phyloP scores from a whole-genome alignment of 2,329 filamentous ascomycete genomes.

The Trichoderma polysporum region DNA sequence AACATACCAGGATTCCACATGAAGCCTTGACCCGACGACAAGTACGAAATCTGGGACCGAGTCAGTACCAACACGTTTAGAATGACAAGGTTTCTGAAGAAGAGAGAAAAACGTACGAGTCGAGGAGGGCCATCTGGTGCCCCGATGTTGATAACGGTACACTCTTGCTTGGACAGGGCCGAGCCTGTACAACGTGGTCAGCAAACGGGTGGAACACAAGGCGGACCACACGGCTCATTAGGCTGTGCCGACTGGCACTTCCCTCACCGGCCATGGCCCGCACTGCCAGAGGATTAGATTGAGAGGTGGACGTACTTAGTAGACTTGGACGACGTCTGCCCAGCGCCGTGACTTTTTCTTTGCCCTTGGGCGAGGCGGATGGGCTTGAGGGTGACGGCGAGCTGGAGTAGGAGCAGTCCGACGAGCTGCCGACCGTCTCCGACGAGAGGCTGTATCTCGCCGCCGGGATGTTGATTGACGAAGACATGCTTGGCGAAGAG shows the following conservation, averaged over 20 bases:
- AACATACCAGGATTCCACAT: constrained; percentile 73
- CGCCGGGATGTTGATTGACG: constrained; percentile 67
- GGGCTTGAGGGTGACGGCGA: constrained; percentile 55
- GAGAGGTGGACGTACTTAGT: constrained; percentile 48
- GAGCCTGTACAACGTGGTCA: constrained; percentile 54
- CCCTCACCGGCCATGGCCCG: neutral
- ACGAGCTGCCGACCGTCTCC: constrained; percentile 50
- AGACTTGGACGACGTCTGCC: constrained; percentile 62
- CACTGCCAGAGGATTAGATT: neutral
- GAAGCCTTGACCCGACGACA: constrained; percentile 77
- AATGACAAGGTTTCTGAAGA: neutral
- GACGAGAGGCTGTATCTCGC: constrained; percentile 40
- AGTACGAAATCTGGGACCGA: constrained; percentile 68
- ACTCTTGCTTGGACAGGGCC: constrained; percentile 70
- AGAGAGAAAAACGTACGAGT: constrained; percentile 54
- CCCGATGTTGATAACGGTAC: constrained; percentile 78
- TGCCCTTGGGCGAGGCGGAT: constrained; percentile 53
- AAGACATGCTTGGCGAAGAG: constrained; percentile 52
- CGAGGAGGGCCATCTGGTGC: constrained; percentile 70
- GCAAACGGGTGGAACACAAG: constrained; percentile 23
- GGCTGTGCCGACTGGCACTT: constrained; percentile 1
- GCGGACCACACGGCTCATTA: constrained; percentile 7
- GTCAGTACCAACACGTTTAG: neutral
- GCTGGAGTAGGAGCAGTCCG: constrained; percentile 41
- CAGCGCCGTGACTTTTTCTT: constrained; percentile 43